Percentiles rank a stretch among this genome's conserved stretches.
phyloP scores from a whole-genome alignment of 2,329 filamentous ascomycete genomes.

The Chaetomium globosum region DNA sequence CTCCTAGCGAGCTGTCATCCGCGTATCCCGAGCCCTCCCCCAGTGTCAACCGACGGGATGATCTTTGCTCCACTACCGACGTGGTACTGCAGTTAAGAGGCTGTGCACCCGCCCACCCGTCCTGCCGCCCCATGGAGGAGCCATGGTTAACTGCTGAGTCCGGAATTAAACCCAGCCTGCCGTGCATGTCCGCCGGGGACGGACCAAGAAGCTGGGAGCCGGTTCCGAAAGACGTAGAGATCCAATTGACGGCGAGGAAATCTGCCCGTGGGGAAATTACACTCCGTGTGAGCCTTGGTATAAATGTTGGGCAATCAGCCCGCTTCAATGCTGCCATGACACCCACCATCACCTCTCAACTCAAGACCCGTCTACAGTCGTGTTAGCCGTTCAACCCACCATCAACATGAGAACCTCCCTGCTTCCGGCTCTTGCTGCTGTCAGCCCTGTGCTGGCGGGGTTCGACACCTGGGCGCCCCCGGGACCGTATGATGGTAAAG shows the following conservation, averaged over 20 bases:
- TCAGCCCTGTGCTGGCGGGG: slow-evolving; percentile 12
- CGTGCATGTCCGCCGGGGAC: not conserved
- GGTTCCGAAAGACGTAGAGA: not conserved
- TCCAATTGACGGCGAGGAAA: not conserved
- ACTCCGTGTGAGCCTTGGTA: not conserved
- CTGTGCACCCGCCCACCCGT: not conserved
- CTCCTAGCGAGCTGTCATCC: not conserved
- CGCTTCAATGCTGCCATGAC: not conserved
- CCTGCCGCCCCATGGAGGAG: not conserved
- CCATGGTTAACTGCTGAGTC: not conserved
- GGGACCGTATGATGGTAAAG: slow-evolving; percentile 20
- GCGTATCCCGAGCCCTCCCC: not conserved
- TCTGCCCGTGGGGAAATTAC: not conserved
- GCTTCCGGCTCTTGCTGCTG: not conserved
- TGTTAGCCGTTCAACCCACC: not conserved
- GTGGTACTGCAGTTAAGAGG: not conserved
- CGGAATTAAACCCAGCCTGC: not conserved
- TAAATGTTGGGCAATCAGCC: not conserved
- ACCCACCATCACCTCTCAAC: slow-evolving; percentile 2
- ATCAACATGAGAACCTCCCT: slow-evolving; percentile 16
- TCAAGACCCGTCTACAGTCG: not conserved
- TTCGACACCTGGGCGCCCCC: slow-evolving; percentile 21
- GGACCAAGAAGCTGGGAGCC: not conserved
- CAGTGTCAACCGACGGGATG: not conserved
- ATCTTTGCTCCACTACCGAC: slow-evolving; percentile 3